phyloP scores from a whole-genome alignment of 306 rosid genomes.

The Fragaria iinumae region DNA sequence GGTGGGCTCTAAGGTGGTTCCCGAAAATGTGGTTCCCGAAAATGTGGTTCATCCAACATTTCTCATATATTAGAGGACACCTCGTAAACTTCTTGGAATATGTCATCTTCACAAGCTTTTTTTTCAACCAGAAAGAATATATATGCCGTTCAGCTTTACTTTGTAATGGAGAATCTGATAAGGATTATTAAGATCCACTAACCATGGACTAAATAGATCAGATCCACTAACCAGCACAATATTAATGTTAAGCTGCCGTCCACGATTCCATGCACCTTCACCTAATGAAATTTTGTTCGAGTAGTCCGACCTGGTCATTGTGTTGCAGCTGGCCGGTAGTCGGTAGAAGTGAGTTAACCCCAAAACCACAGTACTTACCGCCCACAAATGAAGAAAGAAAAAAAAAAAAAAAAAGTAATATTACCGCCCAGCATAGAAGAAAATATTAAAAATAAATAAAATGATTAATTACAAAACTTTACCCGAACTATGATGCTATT shows the following conservation, averaged over 20 bases:
- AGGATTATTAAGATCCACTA: neutral
- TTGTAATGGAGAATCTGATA: neutral
- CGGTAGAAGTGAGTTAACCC: neutral
- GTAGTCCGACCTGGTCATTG: neutral
- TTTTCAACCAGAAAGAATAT: neutral
- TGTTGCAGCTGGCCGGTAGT: conserved; percentile 1
- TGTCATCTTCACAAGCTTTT: neutral
- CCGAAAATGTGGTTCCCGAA: too few species aligned
- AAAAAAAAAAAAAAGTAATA: neutral
- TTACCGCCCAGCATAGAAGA: neutral
- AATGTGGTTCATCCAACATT: too few species aligned
- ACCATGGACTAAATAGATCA: too few species aligned
- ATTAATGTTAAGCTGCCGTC: neutral
- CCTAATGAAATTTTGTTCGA: neutral
- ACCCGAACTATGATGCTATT: too few species aligned
- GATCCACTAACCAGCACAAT: too few species aligned
- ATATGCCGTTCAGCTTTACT: neutral
- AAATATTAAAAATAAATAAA: too few species aligned
- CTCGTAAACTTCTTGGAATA: neutral
- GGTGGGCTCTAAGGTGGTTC: too few species aligned
- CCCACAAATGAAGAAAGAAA: neutral
- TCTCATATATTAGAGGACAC: neutral
- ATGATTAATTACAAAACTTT: too few species aligned
- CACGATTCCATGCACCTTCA: neutral
- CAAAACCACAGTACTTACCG: neutral